Conservation (phyloP, 1,284 basidiomycete species). For the Trametes hirsuta region DNA sequence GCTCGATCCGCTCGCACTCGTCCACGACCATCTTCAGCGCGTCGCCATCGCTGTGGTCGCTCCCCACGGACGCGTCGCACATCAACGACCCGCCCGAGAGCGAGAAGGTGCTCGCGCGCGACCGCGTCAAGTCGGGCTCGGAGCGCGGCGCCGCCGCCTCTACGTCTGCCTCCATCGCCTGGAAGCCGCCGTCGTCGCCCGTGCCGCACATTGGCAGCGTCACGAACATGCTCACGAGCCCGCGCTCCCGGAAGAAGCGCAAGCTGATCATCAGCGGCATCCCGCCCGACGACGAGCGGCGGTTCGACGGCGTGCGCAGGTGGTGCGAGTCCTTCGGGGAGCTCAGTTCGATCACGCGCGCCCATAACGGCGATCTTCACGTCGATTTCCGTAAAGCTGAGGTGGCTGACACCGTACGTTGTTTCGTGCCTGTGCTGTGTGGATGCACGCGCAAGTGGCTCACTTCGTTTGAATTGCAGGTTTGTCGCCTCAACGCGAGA, state of each 20-base stretch:
- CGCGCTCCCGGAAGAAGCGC: constrained; percentile 36
- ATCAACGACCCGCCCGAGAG: constrained; percentile 40
- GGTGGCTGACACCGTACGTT: constrained; percentile 74
- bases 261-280: constrained; percentile 46
- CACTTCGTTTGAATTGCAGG: constrained; percentile 41
- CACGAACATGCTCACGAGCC: constrained; percentile 31
- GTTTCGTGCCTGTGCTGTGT: not conserved
- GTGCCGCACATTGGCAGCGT: constrained; percentile 27
- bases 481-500: constrained; percentile 73
- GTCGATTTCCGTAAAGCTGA: constrained; percentile 72
- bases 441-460: not conserved
- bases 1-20: constrained; percentile 49
- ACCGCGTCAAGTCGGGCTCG: constrained; percentile 24
- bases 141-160: constrained; percentile 25
- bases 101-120: constrained; percentile 32
- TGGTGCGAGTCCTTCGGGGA: constrained; percentile 85
- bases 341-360: constrained; percentile 65
- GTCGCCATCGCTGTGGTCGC: constrained; percentile 44
- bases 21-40: constrained; percentile 43
- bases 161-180: constrained; percentile 28
- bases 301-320: constrained; percentile 45
- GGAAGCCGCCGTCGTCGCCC: constrained; percentile 26
- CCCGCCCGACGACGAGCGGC: constrained; percentile 36
- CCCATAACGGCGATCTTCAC: constrained; percentile 74
- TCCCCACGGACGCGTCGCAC: constrained; percentile 44